Evolutionary conservation across 257 asterid species (phyloP).

Genomic region (Solanum paucissectum): DNA sequence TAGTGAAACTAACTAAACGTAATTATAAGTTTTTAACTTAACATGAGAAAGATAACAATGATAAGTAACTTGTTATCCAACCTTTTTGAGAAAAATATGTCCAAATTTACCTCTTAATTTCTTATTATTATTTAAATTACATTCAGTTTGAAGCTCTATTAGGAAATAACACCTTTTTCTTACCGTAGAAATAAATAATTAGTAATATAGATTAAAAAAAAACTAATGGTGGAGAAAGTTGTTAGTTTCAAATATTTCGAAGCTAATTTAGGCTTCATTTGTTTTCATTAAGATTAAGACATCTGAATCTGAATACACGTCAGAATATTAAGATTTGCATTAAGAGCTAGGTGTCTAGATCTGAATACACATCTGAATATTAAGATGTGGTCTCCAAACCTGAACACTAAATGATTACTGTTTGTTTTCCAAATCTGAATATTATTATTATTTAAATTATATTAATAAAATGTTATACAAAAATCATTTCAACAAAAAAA

Average conservation of each 20-base stretch:
- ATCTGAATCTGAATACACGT: too few relatives aligned
- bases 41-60: not conserved
- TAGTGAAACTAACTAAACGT: not conserved
- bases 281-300: too few relatives aligned
- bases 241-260: not conserved
- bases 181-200: not conserved
- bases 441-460: too few relatives aligned
- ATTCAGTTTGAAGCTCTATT: not conserved
- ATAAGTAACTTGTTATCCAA: not conserved
- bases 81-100: not conserved
- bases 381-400: too few relatives aligned
- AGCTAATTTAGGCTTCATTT: not conserved
- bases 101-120: not conserved
- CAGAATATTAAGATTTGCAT: too few relatives aligned
- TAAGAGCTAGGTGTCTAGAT: too few relatives aligned
- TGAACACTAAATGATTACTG: too few relatives aligned
- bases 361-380: too few relatives aligned
- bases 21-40: not conserved
- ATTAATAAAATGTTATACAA: too few relatives aligned
- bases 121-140: not conserved
- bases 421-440: too few relatives aligned
- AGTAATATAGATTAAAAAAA: not conserved
- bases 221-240: not conserved
- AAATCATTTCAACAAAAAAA: too few relatives aligned
- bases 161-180: not conserved